Evolutionary conservation across 78 protist genomes (phyloP).

Genomic region (Anaeramoeba ignava): DNA sequence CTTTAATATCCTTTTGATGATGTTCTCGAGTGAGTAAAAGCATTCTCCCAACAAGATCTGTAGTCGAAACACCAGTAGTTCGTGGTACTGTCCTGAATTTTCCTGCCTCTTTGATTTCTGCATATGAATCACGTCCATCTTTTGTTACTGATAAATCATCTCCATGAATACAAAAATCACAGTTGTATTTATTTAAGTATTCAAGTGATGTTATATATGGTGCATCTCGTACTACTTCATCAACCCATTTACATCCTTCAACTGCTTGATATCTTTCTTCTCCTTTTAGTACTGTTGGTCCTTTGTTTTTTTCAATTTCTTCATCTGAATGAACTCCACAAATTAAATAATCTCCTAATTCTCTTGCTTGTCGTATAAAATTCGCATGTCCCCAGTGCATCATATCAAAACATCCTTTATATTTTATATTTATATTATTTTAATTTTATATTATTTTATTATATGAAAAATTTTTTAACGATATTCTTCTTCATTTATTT

Average conservation of each 20-base stretch:
- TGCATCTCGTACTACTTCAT: constrained; percentile 71
- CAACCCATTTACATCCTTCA: constrained; percentile 86
- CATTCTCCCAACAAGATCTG: background rate
- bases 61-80: constrained; percentile 36
- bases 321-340: constrained; percentile 80
- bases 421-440: background rate
- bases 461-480: no score
- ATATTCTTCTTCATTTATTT: no score
- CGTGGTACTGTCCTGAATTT: constrained; percentile 36
- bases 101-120: constrained; percentile 38
- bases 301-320: constrained; percentile 69
- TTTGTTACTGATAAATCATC: constrained; percentile 42
- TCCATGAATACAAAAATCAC: constrained; percentile 38
- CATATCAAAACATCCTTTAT: background rate
- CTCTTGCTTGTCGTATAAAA: constrained; percentile 54
- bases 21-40: background rate
- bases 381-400: constrained; percentile 54
- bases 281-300: constrained; percentile 81
- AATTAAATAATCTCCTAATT: constrained; percentile 66
- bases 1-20: background rate
- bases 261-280: constrained; percentile 68
- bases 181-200: constrained; percentile 17
- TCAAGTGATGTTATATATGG: constrained; percentile 45
- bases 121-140: constrained; percentile 67
- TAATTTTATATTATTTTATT: no score